Percentiles rank a stretch among this genome's conserved stretches.
Evolutionary conservation across 225 moss, liverwort and hornwort genomes (phyloP).

Genomic region (Takakia lepidozioides): DNA sequence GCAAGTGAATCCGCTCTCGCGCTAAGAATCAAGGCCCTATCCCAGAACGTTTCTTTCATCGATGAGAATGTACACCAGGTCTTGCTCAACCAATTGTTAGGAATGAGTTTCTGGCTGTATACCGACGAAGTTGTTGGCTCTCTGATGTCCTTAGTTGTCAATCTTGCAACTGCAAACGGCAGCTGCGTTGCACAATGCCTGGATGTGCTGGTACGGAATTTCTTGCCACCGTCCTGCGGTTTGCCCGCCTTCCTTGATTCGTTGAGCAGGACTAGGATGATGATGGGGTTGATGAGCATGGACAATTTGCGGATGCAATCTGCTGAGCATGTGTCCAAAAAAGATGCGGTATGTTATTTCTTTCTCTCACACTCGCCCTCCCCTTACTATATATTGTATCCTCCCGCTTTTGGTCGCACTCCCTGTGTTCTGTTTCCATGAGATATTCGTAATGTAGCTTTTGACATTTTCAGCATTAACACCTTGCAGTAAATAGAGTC

Average conservation of each 20-base stretch:
- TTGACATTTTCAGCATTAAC: no score
- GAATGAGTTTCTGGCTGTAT: constrained; percentile 89
- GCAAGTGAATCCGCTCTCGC: constrained; percentile 24
- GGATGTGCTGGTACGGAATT: constrained; percentile 95
- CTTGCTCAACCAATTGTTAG: constrained; percentile 68
- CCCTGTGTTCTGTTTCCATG: no score
- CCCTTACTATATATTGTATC: no score
- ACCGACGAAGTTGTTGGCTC: constrained; percentile 58
- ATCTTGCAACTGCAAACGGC: constrained; percentile 85
- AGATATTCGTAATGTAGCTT: no score
- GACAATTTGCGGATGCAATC: constrained; percentile 52
- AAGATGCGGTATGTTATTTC: constrained; percentile 31
- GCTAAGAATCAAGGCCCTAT: constrained; percentile 60
- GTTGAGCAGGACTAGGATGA: constrained; percentile 49
- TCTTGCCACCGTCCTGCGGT: constrained; percentile 90
- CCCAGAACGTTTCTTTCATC: constrained; percentile 71
- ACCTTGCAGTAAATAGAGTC: no score
- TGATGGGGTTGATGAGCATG: constrained; percentile 51
- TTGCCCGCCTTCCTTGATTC: constrained; percentile 76
- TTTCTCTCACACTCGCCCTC: no score
- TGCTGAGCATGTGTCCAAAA: constrained; percentile 55
- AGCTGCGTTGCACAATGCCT: constrained; percentile 73
- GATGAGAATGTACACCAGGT: constrained; percentile 57
- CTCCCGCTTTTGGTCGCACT: not conserved
- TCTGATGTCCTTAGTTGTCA: constrained; percentile 75